phyloP scores from a whole-genome alignment of 2,329 filamentous ascomycete genomes.

The Beauveria varroae region DNA sequence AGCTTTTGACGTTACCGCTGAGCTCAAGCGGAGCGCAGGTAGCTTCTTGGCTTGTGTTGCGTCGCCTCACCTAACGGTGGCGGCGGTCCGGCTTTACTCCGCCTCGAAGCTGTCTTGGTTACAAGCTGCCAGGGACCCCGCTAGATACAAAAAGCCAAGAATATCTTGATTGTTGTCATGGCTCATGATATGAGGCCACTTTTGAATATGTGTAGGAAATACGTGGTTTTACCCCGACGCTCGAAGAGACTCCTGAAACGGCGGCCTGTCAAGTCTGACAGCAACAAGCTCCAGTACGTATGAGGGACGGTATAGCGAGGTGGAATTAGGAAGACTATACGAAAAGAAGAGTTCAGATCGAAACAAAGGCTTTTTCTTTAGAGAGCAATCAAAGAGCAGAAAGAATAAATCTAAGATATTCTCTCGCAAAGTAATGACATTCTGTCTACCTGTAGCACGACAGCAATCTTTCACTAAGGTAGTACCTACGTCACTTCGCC shows the following conservation, averaged over 20 bases:
- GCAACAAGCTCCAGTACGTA: no score
- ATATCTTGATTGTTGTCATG: neutral
- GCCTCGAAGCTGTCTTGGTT: neutral
- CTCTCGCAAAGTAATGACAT: neutral
- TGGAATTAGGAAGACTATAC: no score
- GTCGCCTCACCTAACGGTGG: neutral
- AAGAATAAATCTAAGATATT: no score
- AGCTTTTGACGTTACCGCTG: neutral
- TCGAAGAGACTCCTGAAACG: no score
- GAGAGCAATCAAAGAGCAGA: neutral
- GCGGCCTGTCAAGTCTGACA: no score
- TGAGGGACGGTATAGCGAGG: no score
- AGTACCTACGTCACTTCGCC: neutral
- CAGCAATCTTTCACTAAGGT: neutral
- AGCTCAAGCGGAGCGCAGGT: neutral
- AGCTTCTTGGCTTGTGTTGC: neutral
- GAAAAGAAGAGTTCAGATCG: no score
- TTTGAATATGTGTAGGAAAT: no score
- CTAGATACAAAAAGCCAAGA: no score
- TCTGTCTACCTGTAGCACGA: neutral
- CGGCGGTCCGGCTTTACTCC: conserved; percentile 7
- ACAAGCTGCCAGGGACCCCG: neutral
- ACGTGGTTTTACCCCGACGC: no score
- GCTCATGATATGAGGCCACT: neutral
- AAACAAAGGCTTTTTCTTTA: neutral